These are phyloP conservation scores for Rhamnella rubrinervis DNA, from an alignment of 331 rosid genomes.

Conservation along the genomic window DNA sequence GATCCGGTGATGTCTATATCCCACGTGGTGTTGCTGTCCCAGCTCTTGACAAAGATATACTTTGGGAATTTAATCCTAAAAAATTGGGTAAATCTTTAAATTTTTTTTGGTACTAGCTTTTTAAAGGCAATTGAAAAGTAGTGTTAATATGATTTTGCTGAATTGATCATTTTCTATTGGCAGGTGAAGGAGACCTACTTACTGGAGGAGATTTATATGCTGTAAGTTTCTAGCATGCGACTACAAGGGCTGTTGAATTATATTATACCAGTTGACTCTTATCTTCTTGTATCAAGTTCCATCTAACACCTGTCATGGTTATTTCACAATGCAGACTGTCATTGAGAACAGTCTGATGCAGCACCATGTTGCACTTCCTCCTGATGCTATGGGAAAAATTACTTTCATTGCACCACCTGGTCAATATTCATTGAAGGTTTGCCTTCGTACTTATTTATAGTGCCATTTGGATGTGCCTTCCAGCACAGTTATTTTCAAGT, in stretches of 20 bases:
- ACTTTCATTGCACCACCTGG: conserved; percentile 85
- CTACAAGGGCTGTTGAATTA: conserved; percentile 1
- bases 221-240: conserved; percentile 54
- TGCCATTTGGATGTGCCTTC: background rate
- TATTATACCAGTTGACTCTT: background rate
- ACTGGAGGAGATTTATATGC: conserved; percentile 98
- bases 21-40: conserved; percentile 98
- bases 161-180: conserved; percentile 24
- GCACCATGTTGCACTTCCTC: conserved; percentile 87
- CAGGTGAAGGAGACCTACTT: conserved; percentile 90
- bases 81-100: conserved; percentile 54
- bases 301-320: conserved; percentile 18
- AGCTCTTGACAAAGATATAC: conserved; percentile 90
- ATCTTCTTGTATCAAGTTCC: conserved; percentile 20
- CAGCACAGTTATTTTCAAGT: conserved; percentile 7
- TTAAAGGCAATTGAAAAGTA: background rate
- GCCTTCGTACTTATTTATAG: conserved; percentile 10
- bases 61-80: conserved; percentile 95
- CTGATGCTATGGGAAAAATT: conserved; percentile 95
- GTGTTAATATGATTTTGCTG: background rate
- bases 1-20: conserved; percentile 94
- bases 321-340: conserved; percentile 61
- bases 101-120: background rate
- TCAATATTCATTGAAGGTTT: conserved; percentile 88
- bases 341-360: conserved; percentile 87